These are phyloP conservation scores for Piloderma croceum DNA, from an alignment of 768 basidiomycete species.

Conservation along the genomic window DNA sequence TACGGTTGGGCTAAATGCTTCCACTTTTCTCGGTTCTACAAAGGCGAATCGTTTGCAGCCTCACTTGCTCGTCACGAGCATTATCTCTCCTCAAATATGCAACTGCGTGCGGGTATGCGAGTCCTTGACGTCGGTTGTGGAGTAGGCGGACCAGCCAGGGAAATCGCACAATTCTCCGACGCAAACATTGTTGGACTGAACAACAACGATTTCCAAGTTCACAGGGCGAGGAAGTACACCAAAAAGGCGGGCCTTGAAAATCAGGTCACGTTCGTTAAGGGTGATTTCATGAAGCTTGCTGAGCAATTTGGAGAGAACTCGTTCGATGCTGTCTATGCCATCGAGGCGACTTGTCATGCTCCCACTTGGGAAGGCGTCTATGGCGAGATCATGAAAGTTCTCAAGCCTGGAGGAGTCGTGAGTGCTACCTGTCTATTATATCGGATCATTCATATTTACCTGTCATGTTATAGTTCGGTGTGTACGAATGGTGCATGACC, in stretches of 20 bases:
- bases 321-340: conserved; percentile 97
- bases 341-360: conserved; percentile 96
- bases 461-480: conserved; percentile 64
- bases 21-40: conserved; percentile 97
- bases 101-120: conserved; percentile 81
- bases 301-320: conserved; percentile 90
- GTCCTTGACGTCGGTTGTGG: conserved; percentile 99
- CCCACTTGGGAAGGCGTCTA: conserved; percentile 96
- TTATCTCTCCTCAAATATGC: conserved; percentile 87
- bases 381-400: conserved; percentile 83
- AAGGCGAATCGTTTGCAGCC: conserved; percentile 72
- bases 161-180: conserved; percentile 90
- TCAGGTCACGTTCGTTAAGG: conserved; percentile 80
- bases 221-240: conserved; percentile 82
- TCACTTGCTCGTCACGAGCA: conserved; percentile 90
- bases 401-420: conserved; percentile 94
- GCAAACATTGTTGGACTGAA: conserved; percentile 81
- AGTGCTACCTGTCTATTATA: conserved; percentile 26
- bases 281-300: conserved; percentile 92
- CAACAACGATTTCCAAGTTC: conserved; percentile 94
- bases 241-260: conserved; percentile 65
- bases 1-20: conserved; percentile 90
- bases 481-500: conserved; percentile 99
- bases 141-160: conserved; percentile 93
- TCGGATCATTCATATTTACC: conserved; percentile 4